phyloP scores from a whole-genome alignment of 192 early-diverging fungal species.

The Coemansia sp. region DNA sequence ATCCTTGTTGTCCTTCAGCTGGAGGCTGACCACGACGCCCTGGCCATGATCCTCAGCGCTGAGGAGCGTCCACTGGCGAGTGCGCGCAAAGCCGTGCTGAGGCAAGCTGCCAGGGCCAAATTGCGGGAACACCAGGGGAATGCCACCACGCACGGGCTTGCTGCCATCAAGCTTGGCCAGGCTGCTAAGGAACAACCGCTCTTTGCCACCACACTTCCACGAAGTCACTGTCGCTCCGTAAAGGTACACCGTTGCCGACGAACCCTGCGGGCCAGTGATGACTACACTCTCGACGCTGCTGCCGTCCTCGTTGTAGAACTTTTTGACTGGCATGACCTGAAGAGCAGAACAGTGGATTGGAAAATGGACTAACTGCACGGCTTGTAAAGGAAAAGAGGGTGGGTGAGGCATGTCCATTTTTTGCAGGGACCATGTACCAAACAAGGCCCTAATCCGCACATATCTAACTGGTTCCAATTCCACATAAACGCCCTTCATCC shows the following conservation, averaged over 20 bases:
- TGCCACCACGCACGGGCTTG: slow-evolving; percentile 90
- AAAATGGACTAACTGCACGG: neutral
- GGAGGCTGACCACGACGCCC: slow-evolving; percentile 38
- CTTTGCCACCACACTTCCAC: slow-evolving; percentile 72
- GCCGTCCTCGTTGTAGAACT: slow-evolving; percentile 31
- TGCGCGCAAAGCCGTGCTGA: slow-evolving; percentile 58
- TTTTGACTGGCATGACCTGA: slow-evolving; percentile 28
- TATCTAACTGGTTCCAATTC: neutral
- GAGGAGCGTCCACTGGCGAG: slow-evolving; percentile 33
- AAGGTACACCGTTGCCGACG: slow-evolving; percentile 37
- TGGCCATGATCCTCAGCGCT: slow-evolving; percentile 27
- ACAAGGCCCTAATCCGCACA: neutral
- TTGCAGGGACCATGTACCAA: neutral
- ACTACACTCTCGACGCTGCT: slow-evolving; percentile 35
- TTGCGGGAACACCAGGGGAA: slow-evolving; percentile 57
- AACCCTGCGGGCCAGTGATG: slow-evolving; percentile 19
- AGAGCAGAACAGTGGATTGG: neutral
- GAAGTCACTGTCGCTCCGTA: slow-evolving; percentile 90
- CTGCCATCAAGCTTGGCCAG: slow-evolving; percentile 79
- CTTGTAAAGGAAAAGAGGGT: neutral
- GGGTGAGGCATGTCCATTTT: no score
- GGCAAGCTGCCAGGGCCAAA: slow-evolving; percentile 52
- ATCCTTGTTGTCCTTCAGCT: slow-evolving; percentile 34
- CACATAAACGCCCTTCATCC: neutral
- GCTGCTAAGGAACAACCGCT: slow-evolving; percentile 84